Conservation (phyloP, 176 grass and related monocot genomes). For the Sorghum bicolor region DNA sequence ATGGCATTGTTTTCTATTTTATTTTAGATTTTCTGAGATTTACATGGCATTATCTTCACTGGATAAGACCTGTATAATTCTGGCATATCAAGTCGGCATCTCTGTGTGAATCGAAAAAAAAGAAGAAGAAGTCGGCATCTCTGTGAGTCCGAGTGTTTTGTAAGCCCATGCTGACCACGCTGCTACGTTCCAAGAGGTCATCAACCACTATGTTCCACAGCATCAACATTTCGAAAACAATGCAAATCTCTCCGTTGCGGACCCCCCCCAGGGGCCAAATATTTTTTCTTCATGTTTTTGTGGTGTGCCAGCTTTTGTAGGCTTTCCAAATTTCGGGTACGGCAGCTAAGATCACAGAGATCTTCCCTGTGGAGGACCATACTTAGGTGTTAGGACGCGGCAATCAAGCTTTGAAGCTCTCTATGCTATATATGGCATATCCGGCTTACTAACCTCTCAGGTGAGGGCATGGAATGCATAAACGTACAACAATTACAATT, state of each 20-base stretch:
- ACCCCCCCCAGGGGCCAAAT: neutral
- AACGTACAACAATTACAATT: neutral
- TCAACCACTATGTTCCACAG: slow-evolving; percentile 22
- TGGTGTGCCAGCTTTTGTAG: neutral
- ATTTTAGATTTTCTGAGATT: neutral
- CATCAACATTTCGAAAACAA: slow-evolving; percentile 23
- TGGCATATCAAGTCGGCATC: slow-evolving; percentile 9
- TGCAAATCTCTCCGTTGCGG: slow-evolving; percentile 2
- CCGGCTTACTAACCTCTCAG: neutral
- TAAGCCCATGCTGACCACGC: slow-evolving; percentile 34
- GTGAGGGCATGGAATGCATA: neutral
- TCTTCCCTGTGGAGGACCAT: slow-evolving; percentile 8
- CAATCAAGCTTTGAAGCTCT: neutral
- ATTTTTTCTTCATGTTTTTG: neutral
- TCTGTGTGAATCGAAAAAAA: too few relatives aligned
- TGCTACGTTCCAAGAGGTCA: slow-evolving; percentile 34
- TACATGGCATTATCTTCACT: neutral
- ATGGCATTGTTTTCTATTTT: neutral
- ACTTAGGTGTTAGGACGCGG: neutral
- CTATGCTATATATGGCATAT: neutral
- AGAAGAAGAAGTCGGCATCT: slow-evolving; percentile 21
- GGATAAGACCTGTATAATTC: slow-evolving; percentile 27
- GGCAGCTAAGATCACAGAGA: neutral
- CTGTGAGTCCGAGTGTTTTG: slow-evolving; percentile 21
- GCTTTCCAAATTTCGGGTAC: slow-evolving; percentile 2